These are phyloP conservation scores for Paratinospora sagittata DNA, from an alignment of 164 flowering plant species.

Conservation along the genomic window DNA sequence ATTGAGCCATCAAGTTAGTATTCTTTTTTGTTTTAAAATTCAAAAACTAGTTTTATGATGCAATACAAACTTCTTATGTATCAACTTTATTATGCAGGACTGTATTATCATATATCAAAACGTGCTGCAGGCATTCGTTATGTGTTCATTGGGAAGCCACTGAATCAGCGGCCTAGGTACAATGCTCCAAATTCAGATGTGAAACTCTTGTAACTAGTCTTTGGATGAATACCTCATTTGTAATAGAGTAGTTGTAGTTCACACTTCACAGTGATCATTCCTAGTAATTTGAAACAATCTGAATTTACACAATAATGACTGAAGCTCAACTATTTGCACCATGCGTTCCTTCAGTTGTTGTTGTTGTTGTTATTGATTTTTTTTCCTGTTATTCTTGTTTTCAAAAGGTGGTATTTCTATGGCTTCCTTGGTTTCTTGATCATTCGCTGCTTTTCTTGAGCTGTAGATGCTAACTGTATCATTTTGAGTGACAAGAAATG, in stretches of 20 bases:
- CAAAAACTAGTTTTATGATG: background rate
- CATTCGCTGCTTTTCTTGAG: too few species aligned
- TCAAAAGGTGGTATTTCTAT: too few species aligned
- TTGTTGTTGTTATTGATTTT: too few species aligned
- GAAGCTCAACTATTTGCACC: background rate
- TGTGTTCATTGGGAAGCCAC: conserved; percentile 86
- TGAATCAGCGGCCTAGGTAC: conserved; percentile 88
- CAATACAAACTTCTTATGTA: background rate
- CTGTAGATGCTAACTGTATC: too few species aligned
- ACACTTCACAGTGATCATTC: background rate
- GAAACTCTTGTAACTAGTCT: background rate
- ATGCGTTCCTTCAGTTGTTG: too few species aligned
- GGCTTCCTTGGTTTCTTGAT: too few species aligned
- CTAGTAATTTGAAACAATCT: background rate
- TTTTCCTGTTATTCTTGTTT: too few species aligned
- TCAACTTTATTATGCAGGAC: conserved; percentile 38
- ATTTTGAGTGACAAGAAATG: too few species aligned
- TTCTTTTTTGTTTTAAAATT: background rate
- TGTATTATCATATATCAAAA: conserved; percentile 90
- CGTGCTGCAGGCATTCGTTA: conserved; percentile 89
- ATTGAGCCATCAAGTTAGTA: background rate
- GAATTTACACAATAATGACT: background rate
- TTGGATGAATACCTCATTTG: background rate
- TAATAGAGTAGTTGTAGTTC: background rate
- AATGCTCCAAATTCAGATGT: background rate